Evolutionary conservation across 1,284 basidiomycete species (phyloP).

Genomic region (Boletus smithii): DNA sequence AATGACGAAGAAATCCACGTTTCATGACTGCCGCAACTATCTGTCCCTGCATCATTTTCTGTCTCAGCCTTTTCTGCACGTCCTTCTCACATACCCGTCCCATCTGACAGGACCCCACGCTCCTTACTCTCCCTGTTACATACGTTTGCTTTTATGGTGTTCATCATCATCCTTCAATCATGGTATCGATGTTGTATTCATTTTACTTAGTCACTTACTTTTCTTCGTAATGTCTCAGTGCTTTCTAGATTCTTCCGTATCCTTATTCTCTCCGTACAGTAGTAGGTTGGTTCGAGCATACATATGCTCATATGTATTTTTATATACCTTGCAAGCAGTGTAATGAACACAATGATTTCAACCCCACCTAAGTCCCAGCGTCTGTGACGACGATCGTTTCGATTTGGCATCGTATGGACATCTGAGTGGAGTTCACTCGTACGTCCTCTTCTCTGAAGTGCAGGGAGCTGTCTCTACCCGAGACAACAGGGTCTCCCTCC

Average conservation of each 20-base stretch:
- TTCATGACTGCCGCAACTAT: constrained; percentile 12
- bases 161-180: constrained; percentile 1
- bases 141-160: too few relatives aligned
- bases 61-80: neutral
- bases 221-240: constrained; percentile 5
- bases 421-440: constrained; percentile 1
- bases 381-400: constrained; percentile 23
- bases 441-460: constrained; percentile 15
- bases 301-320: constrained; percentile 18
- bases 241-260: constrained; percentile 11
- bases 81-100: constrained; percentile 10
- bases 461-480: constrained; percentile 16
- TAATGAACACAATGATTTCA: constrained; percentile 9
- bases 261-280: constrained; percentile 10
- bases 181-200: constrained; percentile 18
- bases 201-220: constrained; percentile 6
- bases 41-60: constrained; percentile 1
- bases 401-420: constrained; percentile 14
- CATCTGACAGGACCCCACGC: constrained; percentile 15
- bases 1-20: constrained; percentile 30
- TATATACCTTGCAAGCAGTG: constrained; percentile 10
- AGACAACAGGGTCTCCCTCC: constrained; percentile 11
- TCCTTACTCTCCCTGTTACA: constrained; percentile 18
- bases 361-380: neutral
- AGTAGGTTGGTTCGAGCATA: constrained; percentile 3